Percentiles rank a stretch among this genome's conserved stretches.
Evolutionary conservation across 352 stramenopile genomes (phyloP).

Genomic region (Pythium biforme): DNA sequence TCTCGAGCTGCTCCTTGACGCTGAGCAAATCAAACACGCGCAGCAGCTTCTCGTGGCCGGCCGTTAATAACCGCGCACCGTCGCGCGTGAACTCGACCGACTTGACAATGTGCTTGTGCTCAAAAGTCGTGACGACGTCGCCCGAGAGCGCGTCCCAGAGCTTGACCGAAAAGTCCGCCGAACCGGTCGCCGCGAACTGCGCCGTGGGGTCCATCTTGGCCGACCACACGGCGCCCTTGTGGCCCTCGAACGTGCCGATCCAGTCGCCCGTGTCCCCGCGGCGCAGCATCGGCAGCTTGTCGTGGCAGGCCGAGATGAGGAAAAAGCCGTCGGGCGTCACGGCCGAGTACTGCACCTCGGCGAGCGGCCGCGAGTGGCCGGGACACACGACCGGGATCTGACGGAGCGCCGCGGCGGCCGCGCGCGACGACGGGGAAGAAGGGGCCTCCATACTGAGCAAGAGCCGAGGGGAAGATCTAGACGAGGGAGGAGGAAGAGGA

Average conservation of each 20-base stretch:
- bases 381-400: conserved; percentile 89
- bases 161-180: conserved; percentile 94
- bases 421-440: conserved; percentile 43
- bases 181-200: conserved; percentile 87
- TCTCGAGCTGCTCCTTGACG: conserved; percentile 61
- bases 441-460: conserved; percentile 25
- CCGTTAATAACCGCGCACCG: conserved; percentile 85
- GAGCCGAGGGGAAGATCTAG: background rate
- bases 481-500: background rate
- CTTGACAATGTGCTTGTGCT: conserved; percentile 98
- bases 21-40: conserved; percentile 87
- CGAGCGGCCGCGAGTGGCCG: conserved; percentile 76
- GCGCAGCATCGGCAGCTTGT: conserved; percentile 89
- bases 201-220: conserved; percentile 87
- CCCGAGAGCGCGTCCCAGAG: conserved; percentile 97
- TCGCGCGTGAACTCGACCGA: conserved; percentile 92
- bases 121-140: conserved; percentile 89
- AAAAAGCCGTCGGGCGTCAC: conserved; percentile 53
- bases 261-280: conserved; percentile 87
- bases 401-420: conserved; percentile 36
- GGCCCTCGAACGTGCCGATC: conserved; percentile 97
- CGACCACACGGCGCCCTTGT: conserved; percentile 95
- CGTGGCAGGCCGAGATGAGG: conserved; percentile 82
- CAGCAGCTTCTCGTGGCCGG: conserved; percentile 94
- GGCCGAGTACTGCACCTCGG: conserved; percentile 75